Base-by-base conservation (phyloP, 2,329 filamentous ascomycete species). In the Helotiales sp. region DNA sequence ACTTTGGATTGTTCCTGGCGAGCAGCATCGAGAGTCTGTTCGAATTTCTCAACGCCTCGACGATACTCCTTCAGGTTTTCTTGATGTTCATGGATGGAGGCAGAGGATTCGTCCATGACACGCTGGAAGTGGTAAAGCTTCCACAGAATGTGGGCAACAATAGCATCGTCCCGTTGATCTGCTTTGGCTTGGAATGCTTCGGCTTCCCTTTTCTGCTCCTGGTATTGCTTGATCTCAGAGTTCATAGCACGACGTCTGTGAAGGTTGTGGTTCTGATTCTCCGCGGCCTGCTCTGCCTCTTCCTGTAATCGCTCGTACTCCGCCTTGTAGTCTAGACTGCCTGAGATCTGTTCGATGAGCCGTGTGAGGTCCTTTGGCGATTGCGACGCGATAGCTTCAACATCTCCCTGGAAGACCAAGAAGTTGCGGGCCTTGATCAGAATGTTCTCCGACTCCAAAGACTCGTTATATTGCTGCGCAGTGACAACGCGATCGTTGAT, bases 371-470 rank as follows among this genome's bases (percentile, higher is more conserved):
- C 95, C 67, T 92, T 93, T 0, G 95, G 92, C 1, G 92, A 96
- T 72, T 98, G 95, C 7, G 92, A 92, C 1, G 95, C 96, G 69
- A 99, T 97, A 24, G 92, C 90, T 74, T 99, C 95, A 17, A 99
- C 93, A 71, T 99, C 95, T 64, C 95, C 96, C 74, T 99, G 95
- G 73, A 99, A 99, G 33, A 99, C 95, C 5, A 99, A 83, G 72
- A 99, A 99, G 72, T 99, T 99, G 64, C 95, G 86, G 31, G 95
- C 95, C 74, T 96, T 98, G 79, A 99, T 98, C 60, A 99, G 78
- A 65, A 99, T 99, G 69, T 97, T 97, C 73, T 99, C 93, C 19
- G 86, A 80, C 73, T 99, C 95, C 13, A 99, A 81, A 2, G 91
- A 87, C 58, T 93, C 89, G 72, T 98, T 98, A 79, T 99, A 99